Percentiles rank a stretch among this genome's conserved stretches.
phyloP scores from a whole-genome alignment of 1,284 basidiomycete genomes.

The Anthracocystis setariae region DNA sequence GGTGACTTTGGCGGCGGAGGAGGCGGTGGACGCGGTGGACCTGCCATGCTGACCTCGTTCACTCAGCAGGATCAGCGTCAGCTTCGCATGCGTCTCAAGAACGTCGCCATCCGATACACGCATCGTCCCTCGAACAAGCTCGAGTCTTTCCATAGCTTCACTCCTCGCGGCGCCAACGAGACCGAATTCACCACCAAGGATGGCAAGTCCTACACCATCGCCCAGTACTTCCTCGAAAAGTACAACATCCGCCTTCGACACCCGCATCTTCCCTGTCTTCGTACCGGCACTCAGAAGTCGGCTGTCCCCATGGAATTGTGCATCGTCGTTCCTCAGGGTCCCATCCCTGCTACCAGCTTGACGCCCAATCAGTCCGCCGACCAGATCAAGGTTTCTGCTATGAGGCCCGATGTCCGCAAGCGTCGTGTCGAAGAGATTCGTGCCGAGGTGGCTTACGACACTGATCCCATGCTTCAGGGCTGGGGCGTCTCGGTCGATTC shows the following conservation, averaged over 20 bases:
- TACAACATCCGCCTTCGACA: conserved; percentile 45
- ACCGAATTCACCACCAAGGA: conserved; percentile 33
- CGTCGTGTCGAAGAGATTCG: conserved; percentile 43
- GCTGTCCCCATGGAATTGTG: conserved; percentile 53
- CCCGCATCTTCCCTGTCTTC: conserved; percentile 48
- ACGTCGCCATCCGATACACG: conserved; percentile 38
- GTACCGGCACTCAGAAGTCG: conserved; percentile 26
- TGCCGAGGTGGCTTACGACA: conserved; percentile 45
- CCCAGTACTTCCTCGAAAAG: conserved; percentile 43
- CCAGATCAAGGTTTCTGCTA: conserved; percentile 42
- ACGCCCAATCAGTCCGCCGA: conserved; percentile 38
- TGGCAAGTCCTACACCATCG: conserved; percentile 27
- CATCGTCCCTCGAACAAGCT: conserved; percentile 51
- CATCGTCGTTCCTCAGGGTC: conserved; percentile 34
- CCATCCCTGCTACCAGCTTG: conserved; percentile 42
- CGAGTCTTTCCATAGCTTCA: conserved; percentile 51
- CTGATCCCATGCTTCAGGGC: conserved; percentile 32
- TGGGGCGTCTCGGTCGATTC: conserved; percentile 69
- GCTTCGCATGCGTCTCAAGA: conserved; percentile 49
- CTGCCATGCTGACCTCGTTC: conserved; percentile 9
- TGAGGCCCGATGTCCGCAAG: conserved; percentile 34
- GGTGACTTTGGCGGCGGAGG: conserved; percentile 2
- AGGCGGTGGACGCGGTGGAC: conserved; percentile 2
- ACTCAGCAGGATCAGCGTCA: conserved; percentile 31
- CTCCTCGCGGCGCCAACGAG: conserved; percentile 29